Evolutionary conservation across 2,329 filamentous ascomycete genomes (phyloP), one percentile per base, ranked within the genome.

Genomic region (Stagonosporopsis cucurbitacearum): DNA sequence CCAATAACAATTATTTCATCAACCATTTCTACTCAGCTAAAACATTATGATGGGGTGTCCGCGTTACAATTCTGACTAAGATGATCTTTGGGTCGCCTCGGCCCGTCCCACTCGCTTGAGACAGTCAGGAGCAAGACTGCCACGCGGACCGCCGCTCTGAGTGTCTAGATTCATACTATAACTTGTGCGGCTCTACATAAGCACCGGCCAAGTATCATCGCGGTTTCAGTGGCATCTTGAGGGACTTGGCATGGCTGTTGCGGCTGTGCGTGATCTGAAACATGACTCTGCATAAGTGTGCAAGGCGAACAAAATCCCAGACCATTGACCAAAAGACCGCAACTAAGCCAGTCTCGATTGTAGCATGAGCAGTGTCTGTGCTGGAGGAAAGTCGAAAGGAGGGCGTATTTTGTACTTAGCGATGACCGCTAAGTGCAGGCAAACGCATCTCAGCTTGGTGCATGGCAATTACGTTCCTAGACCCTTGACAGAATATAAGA

Each of bases 221-320:
- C 54, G 48, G 64, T 68, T 64, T 67, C 63, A 62, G 57, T 49
- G 50, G 51, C 50, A 50, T 50, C 50, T 59, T 66, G 40, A 15
- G 15, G 9, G 7, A 40, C 64, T 68, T 65, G 64, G 61, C 64
- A 25, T 42, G 17, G 41, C 44, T 39, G 30, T 32, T 15, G 15
- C 7, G 41, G 9, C 32, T 7, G 28, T 32, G 28, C 44, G 9
- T 12, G 11, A n/a, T 30, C 22, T 50, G 55, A 58, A 50, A 58
- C 55, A 26, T 4, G 19, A 23, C 53, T n/a, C 8, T 46, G 42
- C 36, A 15, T 33, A 42, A 47, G 46, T 22, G 17, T 30, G 25
- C 15, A 37, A 32, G 53, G 47, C 47, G 47, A 50, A 19, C 42
- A 36, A 15, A 50, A 25, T 17, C 25, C 23, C 46, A 47, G 47